Evolutionary conservation across 2,329 filamentous ascomycete species (phyloP), one percentile per base, ranked within the genome.

Genomic region (Stylonectria norvegica): DNA sequence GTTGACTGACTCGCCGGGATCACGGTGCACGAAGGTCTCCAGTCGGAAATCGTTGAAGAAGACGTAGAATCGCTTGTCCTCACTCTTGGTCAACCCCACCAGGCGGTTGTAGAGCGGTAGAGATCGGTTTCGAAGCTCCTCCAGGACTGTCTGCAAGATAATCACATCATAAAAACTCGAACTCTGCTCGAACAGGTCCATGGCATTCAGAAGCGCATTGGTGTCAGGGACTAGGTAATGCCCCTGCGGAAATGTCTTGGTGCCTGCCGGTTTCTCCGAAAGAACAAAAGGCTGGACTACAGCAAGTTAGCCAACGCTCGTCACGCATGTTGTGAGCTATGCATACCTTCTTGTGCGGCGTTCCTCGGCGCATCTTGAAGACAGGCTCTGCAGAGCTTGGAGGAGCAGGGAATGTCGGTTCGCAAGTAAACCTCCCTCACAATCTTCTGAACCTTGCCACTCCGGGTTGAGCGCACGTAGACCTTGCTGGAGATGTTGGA

Each of bases 11-110:
- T 98, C 93, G 25, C 86, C 84, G 5, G 75, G 65, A 15, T 83
- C 77, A 47, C 93, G 78, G 19, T 77, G 69, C 34, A 96, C 79
- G 59, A 95, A 86, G 0, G 93, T 98, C 65, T 98, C 94, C 27
- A 90, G 73, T 36, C 91, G 80, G 61, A 98, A 98, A 57, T 98
- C 93, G 64, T 98, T 98, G 78, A 97, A 97, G 64, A 98, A 98
- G 37, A 98, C 88, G 60, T 97, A 96, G 63, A 95, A 97, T 39
- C 91, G 82, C 73, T 98, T 98, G 51, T 95, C 89, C 56, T 95
- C 89, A 59, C 91, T 95, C 67, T 91, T 95, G 27, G 90, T 95
- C 49, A 98, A 73, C 16, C 86, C 83, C 52, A 97, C 81, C 35
- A 98, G 73, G 27, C 93, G 86, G 64, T 96, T 96, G 70, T 97